Base-by-base conservation (phyloP, 2,329 filamentous ascomycete species). In the Pseudocercospora musae region DNA sequence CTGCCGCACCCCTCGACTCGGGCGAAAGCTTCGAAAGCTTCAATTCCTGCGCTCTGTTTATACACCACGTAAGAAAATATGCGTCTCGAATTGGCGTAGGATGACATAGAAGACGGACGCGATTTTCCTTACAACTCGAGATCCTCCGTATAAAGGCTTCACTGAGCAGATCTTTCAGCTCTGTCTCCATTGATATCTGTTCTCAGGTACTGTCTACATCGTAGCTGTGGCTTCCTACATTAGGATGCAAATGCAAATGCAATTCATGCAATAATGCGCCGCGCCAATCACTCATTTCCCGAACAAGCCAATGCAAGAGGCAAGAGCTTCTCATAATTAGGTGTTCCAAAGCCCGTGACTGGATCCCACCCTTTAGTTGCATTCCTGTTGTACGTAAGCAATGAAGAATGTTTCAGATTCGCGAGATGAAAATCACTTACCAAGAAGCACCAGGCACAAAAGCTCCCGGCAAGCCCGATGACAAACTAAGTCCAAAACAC, bases 291-390 rank as follows among this genome's bases (percentile, higher is more conserved):
- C 15, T 23, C 13, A 50, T 50, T 50, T 15, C 46, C 46, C 46
- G 18, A 52, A 52, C 21, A 52, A 27, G 48, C 33, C 62, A 65
- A 57, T 29, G 60, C 68, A 49, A 64, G 59, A 52, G 40, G 52
- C 42, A 65, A 37, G 52, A 68, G 55, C 60, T 57, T 62, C 49
- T 63, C 53, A 57, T 69, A 73, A 61, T 73, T 57, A 4, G 73
- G 73, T 33, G 72, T 74, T 9, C 73, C 73, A 18, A 63, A 69
- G 5, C 73, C 73, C 15, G 73, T 75, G 2, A 73, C 70, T 10
- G 73, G 65, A 66, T 75, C 73, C 73, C 73, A 74, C 1, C 72
- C 73, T 18, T 62, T 50, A 7, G 68, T 69, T 13, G 72, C 70
- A 57, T 72, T 71, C 68, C 70, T 52, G 48, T 29, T 23, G 48